phyloP scores from a whole-genome alignment of 331 rosid genomes.

The Spiraea crenata region DNA sequence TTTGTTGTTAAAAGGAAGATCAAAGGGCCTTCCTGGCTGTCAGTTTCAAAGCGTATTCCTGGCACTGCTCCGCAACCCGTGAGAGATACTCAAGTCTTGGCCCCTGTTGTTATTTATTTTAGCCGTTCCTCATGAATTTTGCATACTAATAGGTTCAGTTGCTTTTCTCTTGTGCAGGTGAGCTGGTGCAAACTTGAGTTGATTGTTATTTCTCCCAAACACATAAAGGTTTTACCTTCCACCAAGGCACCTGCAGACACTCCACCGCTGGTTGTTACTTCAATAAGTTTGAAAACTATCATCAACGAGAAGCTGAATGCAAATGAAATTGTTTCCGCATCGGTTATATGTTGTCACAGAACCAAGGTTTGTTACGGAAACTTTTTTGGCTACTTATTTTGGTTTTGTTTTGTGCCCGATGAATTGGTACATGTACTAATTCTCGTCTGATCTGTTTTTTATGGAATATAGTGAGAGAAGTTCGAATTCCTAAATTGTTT shows the following conservation, averaged over 20 bases:
- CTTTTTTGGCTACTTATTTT: background rate
- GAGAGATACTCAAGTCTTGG: slow-evolving; percentile 27
- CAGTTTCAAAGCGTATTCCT: slow-evolving; percentile 46
- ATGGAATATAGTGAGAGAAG: too few relatives aligned
- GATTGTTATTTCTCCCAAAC: slow-evolving; percentile 69
- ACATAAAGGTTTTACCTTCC: slow-evolving; percentile 48
- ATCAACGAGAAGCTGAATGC: slow-evolving; percentile 67
- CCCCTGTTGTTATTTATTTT: background rate
- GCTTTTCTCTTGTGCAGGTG: slow-evolving; percentile 46
- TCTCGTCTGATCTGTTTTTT: too few relatives aligned
- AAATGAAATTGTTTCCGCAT: slow-evolving; percentile 89
- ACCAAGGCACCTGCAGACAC: slow-evolving; percentile 50
- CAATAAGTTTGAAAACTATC: slow-evolving; percentile 76
- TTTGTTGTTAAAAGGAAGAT: slow-evolving; percentile 82
- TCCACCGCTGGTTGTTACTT: slow-evolving; percentile 76
- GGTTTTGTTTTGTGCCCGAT: too few relatives aligned
- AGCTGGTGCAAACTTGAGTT: slow-evolving; percentile 99
- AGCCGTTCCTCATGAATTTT: background rate
- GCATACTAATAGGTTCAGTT: slow-evolving; percentile 25
- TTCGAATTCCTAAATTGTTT: background rate
- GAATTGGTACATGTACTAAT: too few relatives aligned
- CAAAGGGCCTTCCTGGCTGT: slow-evolving; percentile 89
- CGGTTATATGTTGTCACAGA: slow-evolving; percentile 74
- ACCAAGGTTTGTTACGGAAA: slow-evolving; percentile 67
- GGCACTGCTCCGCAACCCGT: slow-evolving; percentile 66